Percentiles rank a stretch among this genome's conserved stretches.
These are phyloP conservation scores for Sordariomycetes sp. DNA, from an alignment of 2,329 filamentous ascomycete genomes.

Conservation along the genomic window DNA sequence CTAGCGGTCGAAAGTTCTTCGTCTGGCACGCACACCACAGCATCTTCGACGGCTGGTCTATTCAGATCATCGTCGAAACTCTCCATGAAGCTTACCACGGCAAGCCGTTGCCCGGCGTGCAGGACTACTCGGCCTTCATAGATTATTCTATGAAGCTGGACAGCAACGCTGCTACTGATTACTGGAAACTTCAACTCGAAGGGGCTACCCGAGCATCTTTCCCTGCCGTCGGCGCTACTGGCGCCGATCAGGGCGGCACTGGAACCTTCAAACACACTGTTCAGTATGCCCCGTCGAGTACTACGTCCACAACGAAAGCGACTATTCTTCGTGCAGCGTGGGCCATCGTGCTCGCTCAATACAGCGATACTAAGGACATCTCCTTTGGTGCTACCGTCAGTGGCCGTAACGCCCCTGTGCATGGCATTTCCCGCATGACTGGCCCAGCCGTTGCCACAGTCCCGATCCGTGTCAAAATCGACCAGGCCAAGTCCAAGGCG, in stretches of 20 bases:
- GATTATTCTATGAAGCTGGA: conserved; percentile 2
- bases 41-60: conserved; percentile 5
- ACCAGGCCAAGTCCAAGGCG: background rate
- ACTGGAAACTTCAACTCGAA: conserved; percentile 8
- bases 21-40: conserved; percentile 4
- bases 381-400: conserved; percentile 14
- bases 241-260: background rate
- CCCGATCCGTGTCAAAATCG: conserved; percentile 5
- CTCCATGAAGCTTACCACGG: conserved; percentile 3
- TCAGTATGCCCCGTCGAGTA: background rate
- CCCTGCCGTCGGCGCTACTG: conserved; percentile 4
- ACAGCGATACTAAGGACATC: conserved; percentile 11
- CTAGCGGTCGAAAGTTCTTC: background rate
- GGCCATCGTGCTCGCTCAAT: conserved; percentile 5
- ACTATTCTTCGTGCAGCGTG: conserved; percentile 2
- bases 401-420: conserved; percentile 12
- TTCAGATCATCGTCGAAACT: conserved; percentile 3
- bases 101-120: background rate
- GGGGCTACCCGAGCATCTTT: conserved; percentile 3
- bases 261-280: background rate
- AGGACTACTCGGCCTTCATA: conserved; percentile 6
- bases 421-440: conserved; percentile 4
- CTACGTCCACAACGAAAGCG: conserved; percentile 4
- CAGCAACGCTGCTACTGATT: conserved; percentile 1
- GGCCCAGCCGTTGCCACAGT: conserved; percentile 7